Evolutionary conservation across 1,284 basidiomycete genomes (phyloP), one percentile per base, ranked within the genome.

Genomic region (Sanghuangporus weigelae): DNA sequence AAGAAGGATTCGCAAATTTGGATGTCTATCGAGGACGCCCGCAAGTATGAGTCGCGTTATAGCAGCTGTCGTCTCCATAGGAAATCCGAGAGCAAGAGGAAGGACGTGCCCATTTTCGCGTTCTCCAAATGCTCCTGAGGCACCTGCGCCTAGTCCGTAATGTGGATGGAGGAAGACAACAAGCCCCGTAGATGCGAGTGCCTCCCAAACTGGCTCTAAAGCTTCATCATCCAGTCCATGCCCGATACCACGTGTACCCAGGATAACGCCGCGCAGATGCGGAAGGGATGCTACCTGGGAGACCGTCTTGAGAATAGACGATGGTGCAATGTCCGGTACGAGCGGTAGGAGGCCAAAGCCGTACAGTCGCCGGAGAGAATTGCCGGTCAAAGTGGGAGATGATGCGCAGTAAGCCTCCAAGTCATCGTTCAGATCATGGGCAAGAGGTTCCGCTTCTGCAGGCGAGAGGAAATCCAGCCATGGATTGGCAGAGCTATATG

Each of bases 301-400:
- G 51, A 94, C 81, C 14, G 83, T 78, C 58, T 84, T 78, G 21
- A 93, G 76, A 14, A 94, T 75, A 12, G 83, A 78, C 3, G 76
- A 69, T 3, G 79, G 78, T 1, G 82, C 73, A 48, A 89, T 79
- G 40, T 80, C 81, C 0, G 89, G 84, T 11, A 92, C 90, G 39
- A 95, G 84, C 3, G 93, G 92, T 39, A 95, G 81, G 14, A 93
- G 78, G n/a, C 92, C 93, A 67, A 95, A 90, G 12, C 89, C 92
- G 71, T 90, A 93, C 0, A 93, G 75, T 14, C 90, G 83, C 65
- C 83, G 84, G 55, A 89, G 67, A 12, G 73, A 64, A 11, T 70
- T 66, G 42, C 66, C 59, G 3, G 72, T 57, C 1, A 84, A 67
- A n/a, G 70, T 63, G 0, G 87, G 86, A 7, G 83, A 81, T 0